Evolutionary conservation across 2,329 filamentous ascomycete species (phyloP).

Genomic region (Colletotrichum somersetense): DNA sequence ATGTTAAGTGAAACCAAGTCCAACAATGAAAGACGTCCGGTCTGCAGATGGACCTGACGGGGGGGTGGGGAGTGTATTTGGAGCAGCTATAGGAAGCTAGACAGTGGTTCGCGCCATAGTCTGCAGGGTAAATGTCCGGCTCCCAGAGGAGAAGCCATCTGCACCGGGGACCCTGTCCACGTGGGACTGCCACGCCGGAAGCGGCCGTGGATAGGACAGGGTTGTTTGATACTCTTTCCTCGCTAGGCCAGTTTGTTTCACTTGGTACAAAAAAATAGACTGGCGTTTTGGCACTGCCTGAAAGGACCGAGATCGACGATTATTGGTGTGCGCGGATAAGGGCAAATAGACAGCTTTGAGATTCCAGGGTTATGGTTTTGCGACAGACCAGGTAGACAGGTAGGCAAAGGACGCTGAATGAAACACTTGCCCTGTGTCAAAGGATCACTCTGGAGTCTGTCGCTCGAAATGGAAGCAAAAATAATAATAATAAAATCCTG

Average conservation of each 20-base stretch:
- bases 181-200: constrained; percentile 33
- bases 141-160: constrained; percentile 20
- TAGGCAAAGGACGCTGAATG: too few species aligned
- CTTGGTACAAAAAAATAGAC: constrained; percentile 8
- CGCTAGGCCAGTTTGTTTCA: constrained; percentile 28
- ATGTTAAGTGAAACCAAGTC: constrained; percentile 24
- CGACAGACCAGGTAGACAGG: background rate
- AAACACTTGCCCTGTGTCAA: background rate
- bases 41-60: constrained; percentile 33
- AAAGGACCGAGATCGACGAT: background rate
- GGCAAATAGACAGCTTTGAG: background rate
- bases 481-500: background rate
- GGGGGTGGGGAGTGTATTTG: background rate
- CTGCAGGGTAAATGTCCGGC: constrained; percentile 18
- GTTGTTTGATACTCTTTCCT: constrained; percentile 15
- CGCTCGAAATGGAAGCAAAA: background rate
- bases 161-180: constrained; percentile 29
- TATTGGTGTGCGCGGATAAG: background rate
- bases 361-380: background rate
- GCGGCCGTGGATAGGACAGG: constrained; percentile 7
- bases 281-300: constrained; percentile 3
- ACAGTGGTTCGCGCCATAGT: constrained; percentile 24
- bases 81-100: constrained; percentile 16
- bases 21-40: background rate
- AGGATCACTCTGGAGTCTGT: background rate